These are phyloP conservation scores for Colletotrichum acutatum DNA, from an alignment of 2,329 filamentous ascomycete species.

Conservation along the genomic window DNA sequence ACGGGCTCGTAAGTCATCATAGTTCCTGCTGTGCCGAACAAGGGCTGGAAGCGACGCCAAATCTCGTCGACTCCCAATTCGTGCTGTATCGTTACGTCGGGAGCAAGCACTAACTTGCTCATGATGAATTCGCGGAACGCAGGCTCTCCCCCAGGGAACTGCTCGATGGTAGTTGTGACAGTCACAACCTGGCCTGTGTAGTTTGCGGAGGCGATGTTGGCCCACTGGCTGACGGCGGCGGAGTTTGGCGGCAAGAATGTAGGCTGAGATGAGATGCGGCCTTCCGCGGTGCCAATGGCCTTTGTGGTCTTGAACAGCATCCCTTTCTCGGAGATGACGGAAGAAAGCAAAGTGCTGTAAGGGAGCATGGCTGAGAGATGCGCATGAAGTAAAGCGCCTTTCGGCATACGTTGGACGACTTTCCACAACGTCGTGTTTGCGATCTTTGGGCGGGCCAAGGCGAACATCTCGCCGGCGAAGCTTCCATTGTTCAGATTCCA, in stretches of 20 bases:
- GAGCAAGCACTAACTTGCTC: not conserved
- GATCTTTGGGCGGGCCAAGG: not conserved
- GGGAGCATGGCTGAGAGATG: not conserved
- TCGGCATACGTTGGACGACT: not conserved
- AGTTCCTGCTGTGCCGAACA: not conserved
- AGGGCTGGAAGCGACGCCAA: not conserved
- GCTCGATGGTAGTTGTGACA: not conserved
- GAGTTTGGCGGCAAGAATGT: not conserved
- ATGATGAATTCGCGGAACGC: not conserved
- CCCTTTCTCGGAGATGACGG: not conserved
- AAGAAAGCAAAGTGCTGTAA: not conserved
- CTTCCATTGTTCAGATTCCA: not conserved
- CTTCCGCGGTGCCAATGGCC: not conserved
- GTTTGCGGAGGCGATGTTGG: not conserved
- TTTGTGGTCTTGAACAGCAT: not conserved
- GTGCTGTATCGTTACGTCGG: not conserved
- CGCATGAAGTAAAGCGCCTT: not conserved
- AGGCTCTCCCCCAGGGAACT: not conserved
- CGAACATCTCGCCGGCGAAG: not conserved
- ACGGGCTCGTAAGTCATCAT: not conserved
- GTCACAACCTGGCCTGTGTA: not conserved
- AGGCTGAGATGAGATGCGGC: not conserved
- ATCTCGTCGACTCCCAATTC: not conserved
- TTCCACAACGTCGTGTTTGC: not conserved
- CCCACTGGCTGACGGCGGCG: not conserved